Percentiles rank a stretch among this genome's conserved stretches.
phyloP scores from a whole-genome alignment of 1,139 yeast species.

The Saccharomyces hybrid region DNA sequence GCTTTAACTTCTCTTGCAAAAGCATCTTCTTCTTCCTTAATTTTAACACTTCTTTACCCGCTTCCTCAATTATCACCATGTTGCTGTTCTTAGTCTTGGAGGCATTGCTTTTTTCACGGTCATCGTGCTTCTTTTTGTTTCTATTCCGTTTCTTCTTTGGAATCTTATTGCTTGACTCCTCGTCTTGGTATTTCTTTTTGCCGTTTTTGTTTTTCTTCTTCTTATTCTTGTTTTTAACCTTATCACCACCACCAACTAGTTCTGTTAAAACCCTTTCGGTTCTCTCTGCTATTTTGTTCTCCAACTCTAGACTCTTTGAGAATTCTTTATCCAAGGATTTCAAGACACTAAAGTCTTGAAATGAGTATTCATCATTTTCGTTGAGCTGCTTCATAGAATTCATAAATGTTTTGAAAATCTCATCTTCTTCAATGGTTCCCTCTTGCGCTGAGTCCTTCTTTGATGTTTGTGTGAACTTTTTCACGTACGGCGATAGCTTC shows the following conservation, averaged over 20 bases:
- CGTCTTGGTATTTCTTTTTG: constrained; percentile 5
- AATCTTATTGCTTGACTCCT: constrained; percentile 7
- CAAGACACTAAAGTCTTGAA: constrained; percentile 23
- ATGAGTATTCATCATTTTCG: constrained; percentile 17
- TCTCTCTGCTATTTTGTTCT: constrained; percentile 11
- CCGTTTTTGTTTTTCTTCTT: constrained; percentile 11
- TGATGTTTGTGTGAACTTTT: constrained; percentile 10
- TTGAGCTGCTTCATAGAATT: constrained; percentile 21
- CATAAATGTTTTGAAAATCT: constrained; percentile 23
- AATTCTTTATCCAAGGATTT: constrained; percentile 25
- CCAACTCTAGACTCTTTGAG: constrained; percentile 14
- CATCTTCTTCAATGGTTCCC: constrained; percentile 24
- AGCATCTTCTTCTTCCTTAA: constrained; percentile 16
- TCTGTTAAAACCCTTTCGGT: constrained; percentile 18
- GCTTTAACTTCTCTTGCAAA: constrained; percentile 9
- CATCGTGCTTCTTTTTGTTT: constrained; percentile 2
- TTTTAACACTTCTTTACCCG: constrained; percentile 27
- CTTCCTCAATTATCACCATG: constrained; percentile 29
- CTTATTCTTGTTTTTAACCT: not conserved
- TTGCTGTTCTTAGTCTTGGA: constrained; percentile 15
- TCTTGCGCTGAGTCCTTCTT: constrained; percentile 11
- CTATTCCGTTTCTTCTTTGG: constrained; percentile 11
- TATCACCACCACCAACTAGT: constrained; percentile 17
- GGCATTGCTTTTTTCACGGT: not conserved
- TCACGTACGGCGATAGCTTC: constrained; percentile 23